These are phyloP conservation scores for Scheffersomyces spartinae DNA, from an alignment of 805 yeast genomes.

Conservation along the genomic window DNA sequence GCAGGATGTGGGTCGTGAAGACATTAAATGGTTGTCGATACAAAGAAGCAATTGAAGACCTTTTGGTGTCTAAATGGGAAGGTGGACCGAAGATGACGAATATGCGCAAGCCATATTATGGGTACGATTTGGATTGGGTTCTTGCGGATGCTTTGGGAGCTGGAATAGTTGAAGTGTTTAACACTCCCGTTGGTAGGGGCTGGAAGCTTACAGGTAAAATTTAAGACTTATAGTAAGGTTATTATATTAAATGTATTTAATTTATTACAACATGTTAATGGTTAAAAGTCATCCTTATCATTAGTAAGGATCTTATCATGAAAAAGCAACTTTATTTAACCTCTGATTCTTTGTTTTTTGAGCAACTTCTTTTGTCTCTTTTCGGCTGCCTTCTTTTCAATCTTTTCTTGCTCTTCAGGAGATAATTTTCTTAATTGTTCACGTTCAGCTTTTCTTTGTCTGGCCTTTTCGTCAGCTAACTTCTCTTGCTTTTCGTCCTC, in stretches of 20 bases:
- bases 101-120: constrained; percentile 37
- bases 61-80: constrained; percentile 34
- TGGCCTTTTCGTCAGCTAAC: constrained; percentile 58
- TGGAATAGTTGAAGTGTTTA: constrained; percentile 40
- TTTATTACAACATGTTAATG: too few relatives aligned
- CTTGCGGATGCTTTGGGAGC: constrained; percentile 40
- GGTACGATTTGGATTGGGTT: constrained; percentile 37
- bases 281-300: too few relatives aligned
- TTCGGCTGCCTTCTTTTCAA: constrained; percentile 68
- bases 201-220: constrained; percentile 39
- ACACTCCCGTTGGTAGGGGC: constrained; percentile 42
- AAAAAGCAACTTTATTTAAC: constrained; percentile 1
- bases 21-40: constrained; percentile 21
- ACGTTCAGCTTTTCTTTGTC: constrained; percentile 53
- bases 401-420: constrained; percentile 70
- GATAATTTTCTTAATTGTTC: constrained; percentile 45
- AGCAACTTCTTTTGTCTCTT: constrained; percentile 68
- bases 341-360: constrained; percentile 44
- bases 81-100: constrained; percentile 28
- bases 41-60: constrained; percentile 33
- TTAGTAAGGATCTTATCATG: background rate
- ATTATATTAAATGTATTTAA: constrained; percentile 1
- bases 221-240: constrained; percentile 5
- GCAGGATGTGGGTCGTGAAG: constrained; percentile 34
- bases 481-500: constrained; percentile 60